Base-by-base conservation (phyloP, 345 rosid species). In the Capsella bursapastoris region DNA sequence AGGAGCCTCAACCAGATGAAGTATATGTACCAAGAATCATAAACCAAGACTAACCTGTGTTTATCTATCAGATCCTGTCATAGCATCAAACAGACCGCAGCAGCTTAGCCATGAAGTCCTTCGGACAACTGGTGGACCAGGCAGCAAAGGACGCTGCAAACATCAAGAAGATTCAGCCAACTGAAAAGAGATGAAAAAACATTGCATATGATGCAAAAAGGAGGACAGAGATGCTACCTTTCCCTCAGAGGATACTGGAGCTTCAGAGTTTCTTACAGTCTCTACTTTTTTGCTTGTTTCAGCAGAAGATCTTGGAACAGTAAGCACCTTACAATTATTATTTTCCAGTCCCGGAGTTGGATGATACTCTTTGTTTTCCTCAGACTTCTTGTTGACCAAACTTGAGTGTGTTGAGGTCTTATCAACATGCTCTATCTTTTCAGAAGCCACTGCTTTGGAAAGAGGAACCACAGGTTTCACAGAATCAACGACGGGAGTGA, bases 81-180 rank as follows among this genome's bases (percentile, higher is more conserved):
- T 62, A 37, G 73, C 81, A 68, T 95, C 97, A 79, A 91, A 84
- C 85, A 95, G 76, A 58, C 99, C 99, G 8, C 99, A 95, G 83
- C 99, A 95, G 79, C 84, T 81, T 70, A 87, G 62, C 84, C 86
- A 85, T 6, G 87, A 89, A 49, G 90, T 84, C 29, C 13, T 50
- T 77, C 86, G 86, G 71, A 84, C 79, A 6, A 69, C 79, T 65
- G 67, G 74, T 57, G 74, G 86, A 64, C 89, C 80, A 38, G 84
- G 18, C 25, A 81, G 70, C 71, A 83, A 59, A 67, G 72, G 81
- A 74, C 84, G 83, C 99, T 91, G 93, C 79, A 72, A 0, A 66
- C 7, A 1, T 47, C 15, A 64, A 66, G 8, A 32, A 72, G 52
- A 78, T 43, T 66, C 4, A 78, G 51, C 14, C 31, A 34, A 52